phyloP scores from a whole-genome alignment of 2,329 filamentous ascomycete genomes.

The Sporothrix globosa region DNA sequence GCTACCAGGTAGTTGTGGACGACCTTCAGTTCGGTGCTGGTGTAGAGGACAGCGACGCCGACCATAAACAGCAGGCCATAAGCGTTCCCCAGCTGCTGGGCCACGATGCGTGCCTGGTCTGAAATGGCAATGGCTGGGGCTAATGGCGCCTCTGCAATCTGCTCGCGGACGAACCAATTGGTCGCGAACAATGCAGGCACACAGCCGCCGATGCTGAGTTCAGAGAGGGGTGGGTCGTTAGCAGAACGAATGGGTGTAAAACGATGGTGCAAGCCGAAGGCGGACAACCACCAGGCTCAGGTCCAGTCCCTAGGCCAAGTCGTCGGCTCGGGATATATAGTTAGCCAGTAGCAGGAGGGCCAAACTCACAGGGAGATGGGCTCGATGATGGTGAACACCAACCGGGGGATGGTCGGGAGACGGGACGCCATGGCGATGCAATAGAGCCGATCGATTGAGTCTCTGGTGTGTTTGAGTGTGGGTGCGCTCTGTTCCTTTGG shows the following conservation, averaged over 20 bases:
- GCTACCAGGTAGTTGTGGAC: constrained; percentile 69
- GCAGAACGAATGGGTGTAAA: not conserved
- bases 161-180: constrained; percentile 65
- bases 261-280: not conserved
- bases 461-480: not conserved
- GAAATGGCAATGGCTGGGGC: constrained; percentile 43
- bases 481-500: not conserved
- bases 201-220: constrained; percentile 60
- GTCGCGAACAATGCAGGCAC: constrained; percentile 59
- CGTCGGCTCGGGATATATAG: not conserved
- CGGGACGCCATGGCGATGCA: constrained; percentile 58
- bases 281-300: not conserved
- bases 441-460: constrained; percentile 13
- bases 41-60: constrained; percentile 65
- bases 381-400: constrained; percentile 70
- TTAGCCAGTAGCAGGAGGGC: not conserved
- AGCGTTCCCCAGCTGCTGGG: constrained; percentile 69
- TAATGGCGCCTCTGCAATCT: constrained; percentile 52
- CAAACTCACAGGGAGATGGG: constrained; percentile 67
- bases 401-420: constrained; percentile 64
- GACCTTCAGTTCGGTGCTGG: constrained; percentile 66
- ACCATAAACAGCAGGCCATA: constrained; percentile 69
- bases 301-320: not conserved
- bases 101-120: constrained; percentile 58
- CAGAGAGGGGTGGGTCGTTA: constrained; percentile 4